These are phyloP conservation scores for Tolypocladium capitatum DNA, from an alignment of 2,329 filamentous ascomycete species.

Conservation along the genomic window DNA sequence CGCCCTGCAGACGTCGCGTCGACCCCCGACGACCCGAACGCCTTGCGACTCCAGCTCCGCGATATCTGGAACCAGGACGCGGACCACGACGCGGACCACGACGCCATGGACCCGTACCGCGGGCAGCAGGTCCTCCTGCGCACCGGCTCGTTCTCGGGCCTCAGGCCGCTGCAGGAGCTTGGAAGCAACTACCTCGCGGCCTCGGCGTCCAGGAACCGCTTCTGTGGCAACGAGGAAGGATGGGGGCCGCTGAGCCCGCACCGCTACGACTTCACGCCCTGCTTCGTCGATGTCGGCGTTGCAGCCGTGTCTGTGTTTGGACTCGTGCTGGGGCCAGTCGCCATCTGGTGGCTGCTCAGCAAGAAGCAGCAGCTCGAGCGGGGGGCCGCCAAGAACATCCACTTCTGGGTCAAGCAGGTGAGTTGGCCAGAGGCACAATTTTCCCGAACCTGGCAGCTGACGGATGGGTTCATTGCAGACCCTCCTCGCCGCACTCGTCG, in stretches of 20 bases:
- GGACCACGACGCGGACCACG: no score
- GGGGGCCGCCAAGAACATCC: constrained; percentile 68
- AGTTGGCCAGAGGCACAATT: neutral
- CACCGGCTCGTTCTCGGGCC: constrained; percentile 50
- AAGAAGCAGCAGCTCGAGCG: constrained; percentile 44
- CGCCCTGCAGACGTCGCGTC: neutral
- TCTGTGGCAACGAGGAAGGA: constrained; percentile 83
- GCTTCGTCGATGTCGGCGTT: constrained; percentile 90
- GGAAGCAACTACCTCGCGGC: constrained; percentile 48
- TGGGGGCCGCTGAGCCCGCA: constrained; percentile 86
- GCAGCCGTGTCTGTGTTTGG: constrained; percentile 67
- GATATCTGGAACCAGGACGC: constrained; percentile 8
- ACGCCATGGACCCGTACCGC: constrained; percentile 17
- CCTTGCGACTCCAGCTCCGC: neutral
- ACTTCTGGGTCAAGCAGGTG: constrained; percentile 89
- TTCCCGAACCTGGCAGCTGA: neutral
- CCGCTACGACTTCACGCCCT: constrained; percentile 91
- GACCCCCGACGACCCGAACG: constrained; percentile 8
- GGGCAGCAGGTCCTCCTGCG: constrained; percentile 35
- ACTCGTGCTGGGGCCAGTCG: constrained; percentile 60
- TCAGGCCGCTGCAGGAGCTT: constrained; percentile 34
- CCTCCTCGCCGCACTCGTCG: constrained; percentile 55
- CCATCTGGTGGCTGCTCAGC: constrained; percentile 66
- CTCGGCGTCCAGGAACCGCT: constrained; percentile 44
- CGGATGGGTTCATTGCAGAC: constrained; percentile 16